These are phyloP conservation scores for Chaetothyriales sp. DNA, from an alignment of 2,329 filamentous ascomycete species.

Conservation along the genomic window DNA sequence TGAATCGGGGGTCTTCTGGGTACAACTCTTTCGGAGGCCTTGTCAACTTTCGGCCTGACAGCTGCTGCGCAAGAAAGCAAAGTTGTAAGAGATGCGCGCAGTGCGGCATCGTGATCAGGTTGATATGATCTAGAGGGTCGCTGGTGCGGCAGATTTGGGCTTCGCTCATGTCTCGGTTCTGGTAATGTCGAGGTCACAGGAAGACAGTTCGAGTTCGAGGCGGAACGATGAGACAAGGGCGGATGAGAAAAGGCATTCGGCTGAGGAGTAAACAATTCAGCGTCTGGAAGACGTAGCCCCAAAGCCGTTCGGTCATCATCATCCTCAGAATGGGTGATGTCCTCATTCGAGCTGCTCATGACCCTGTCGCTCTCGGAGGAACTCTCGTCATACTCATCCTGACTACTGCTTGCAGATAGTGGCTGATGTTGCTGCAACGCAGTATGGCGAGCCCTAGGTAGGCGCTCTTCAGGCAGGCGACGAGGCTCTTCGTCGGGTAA, in stretches of 20 bases:
- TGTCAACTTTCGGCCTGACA: constrained; percentile 52
- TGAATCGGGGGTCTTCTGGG: constrained; percentile 9
- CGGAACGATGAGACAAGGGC: constrained; percentile 39
- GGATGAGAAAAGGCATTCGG: constrained; percentile 88
- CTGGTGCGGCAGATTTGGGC: constrained; percentile 5
- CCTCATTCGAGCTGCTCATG: constrained; percentile 49
- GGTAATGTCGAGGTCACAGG: constrained; percentile 5
- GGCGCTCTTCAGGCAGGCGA: constrained; percentile 46
- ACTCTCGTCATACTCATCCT: constrained; percentile 88
- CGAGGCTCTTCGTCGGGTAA: constrained; percentile 60
- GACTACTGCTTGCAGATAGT: constrained; percentile 51
- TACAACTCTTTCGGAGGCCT: constrained; percentile 1
- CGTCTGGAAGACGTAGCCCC: constrained; percentile 42
- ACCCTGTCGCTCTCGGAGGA: constrained; percentile 73
- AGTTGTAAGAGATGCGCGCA: constrained; percentile 86
- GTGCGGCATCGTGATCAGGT: constrained; percentile 80
- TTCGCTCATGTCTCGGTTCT: constrained; percentile 18
- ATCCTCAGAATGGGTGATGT: constrained; percentile 37
- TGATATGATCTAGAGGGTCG: constrained; percentile 51
- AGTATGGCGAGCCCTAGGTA: constrained; percentile 40
- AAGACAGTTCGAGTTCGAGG: constrained; percentile 34
- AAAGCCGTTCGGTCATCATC: constrained; percentile 74
- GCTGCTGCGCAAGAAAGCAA: constrained; percentile 89
- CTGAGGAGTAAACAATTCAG: constrained; percentile 56
- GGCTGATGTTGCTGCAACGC: constrained; percentile 22